These are phyloP conservation scores for Sugiyamaella americana DNA, from an alignment of 805 yeast genomes.

Conservation along the genomic window DNA sequence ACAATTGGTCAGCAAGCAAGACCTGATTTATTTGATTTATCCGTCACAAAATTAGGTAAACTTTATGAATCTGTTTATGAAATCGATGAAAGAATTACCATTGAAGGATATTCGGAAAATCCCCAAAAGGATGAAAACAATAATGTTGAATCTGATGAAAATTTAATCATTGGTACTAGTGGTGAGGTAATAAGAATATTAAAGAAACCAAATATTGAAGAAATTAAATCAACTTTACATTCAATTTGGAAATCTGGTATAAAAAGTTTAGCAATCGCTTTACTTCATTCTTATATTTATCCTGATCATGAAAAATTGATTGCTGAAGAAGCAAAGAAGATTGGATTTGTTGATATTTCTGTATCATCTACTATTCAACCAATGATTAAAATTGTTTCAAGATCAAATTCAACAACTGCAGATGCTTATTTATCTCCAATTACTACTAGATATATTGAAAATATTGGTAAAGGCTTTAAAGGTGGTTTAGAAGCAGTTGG, in stretches of 20 bases:
- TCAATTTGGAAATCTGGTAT: slow-evolving; percentile 51
- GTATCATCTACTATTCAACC: slow-evolving; percentile 66
- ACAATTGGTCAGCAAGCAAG: slow-evolving; percentile 87
- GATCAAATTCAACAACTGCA: slow-evolving; percentile 73
- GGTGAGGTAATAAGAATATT: slow-evolving; percentile 62
- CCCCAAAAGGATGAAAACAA: slow-evolving; percentile 36
- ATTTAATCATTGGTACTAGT: slow-evolving; percentile 51
- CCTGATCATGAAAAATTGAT: slow-evolving; percentile 61
- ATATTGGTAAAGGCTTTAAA: slow-evolving; percentile 56
- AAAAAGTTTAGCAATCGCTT: slow-evolving; percentile 62
- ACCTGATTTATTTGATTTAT: slow-evolving; percentile 81
- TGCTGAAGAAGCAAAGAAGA: slow-evolving; percentile 51
- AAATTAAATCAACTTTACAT: slow-evolving; percentile 39
- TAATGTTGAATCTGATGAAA: slow-evolving; percentile 4
- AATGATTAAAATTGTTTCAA: slow-evolving; percentile 67
- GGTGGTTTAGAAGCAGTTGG: slow-evolving; percentile 42
- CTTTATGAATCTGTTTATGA: slow-evolving; percentile 74
- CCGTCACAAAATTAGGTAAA: slow-evolving; percentile 63
- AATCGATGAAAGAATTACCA: slow-evolving; percentile 83
- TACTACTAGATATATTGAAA: slow-evolving; percentile 54
- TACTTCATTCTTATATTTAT: slow-evolving; percentile 67
- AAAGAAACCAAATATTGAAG: slow-evolving; percentile 43
- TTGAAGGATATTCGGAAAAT: slow-evolving; percentile 75
- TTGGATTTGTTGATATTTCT: slow-evolving; percentile 67
- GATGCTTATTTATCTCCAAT: slow-evolving; percentile 83